Evolutionary conservation across 768 basidiomycete species (phyloP), one percentile per base, ranked within the genome.

Genomic region (Panaeolus cyanescens): DNA sequence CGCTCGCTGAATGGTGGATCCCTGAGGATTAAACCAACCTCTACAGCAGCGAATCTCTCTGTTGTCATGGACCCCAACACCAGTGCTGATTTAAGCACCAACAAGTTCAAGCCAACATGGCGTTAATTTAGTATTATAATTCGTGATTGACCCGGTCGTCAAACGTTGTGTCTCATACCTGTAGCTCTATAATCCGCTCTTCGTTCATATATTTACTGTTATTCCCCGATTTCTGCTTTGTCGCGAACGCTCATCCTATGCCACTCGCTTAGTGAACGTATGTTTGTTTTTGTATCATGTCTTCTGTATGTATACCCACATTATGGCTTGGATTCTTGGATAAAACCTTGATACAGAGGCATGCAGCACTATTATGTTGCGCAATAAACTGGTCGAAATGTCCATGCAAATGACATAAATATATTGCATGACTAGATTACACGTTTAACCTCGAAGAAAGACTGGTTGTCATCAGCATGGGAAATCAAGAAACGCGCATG

Each of bases 401-500:
- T 42, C 25, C 40, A 22, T 50, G 22, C 45, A 50, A 28, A 15
- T 50, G 45, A 12, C 45, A 50, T 50, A 28, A 58, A 58, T 63
- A 61, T 20, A 56, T 60, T 28, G 32, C 19, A 33, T 32, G 39
- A 59, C 63, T 72, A 72, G 63, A 72, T 72, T 69, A 72, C 68
- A 66, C 71, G 71, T 39, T 72, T 72, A 34, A 70, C 69, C 63
- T 72, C 71, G 54, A 72, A 72, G 67, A 72, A 72, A 15, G 68
- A 71, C 71, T 72, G 56, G 84, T 92, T 75, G 94, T 90, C 67
- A 93, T 90, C 73, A 94, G 86, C 73, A 91, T 93, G 55, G 85
- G 93, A 92, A 17, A n/a, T 31, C 20, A 33, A 54, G 45, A 56
- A 42, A 42, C 37, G 56, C 32, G 33, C 37, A 10, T 58, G 39